Evolutionary conservation across 1,139 yeast genomes (phyloP).

Genomic region (Tardiomyces blankii): DNA sequence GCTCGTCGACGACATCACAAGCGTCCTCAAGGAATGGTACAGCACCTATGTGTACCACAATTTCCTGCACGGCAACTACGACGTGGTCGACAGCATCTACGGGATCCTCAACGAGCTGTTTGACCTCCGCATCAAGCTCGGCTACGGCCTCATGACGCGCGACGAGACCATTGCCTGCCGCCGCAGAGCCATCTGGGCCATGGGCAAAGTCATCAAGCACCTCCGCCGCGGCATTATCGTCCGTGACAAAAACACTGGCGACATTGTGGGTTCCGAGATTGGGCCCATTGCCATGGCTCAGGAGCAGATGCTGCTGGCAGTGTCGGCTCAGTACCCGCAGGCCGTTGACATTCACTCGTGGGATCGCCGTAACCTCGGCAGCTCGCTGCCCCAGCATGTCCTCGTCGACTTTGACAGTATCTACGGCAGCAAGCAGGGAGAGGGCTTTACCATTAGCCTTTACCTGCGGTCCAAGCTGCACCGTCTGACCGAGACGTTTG

Average conservation of each 20-base stretch:
- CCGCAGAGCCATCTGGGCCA: conserved; percentile 48
- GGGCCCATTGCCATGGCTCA: conserved; percentile 54
- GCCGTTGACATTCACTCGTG: conserved; percentile 18
- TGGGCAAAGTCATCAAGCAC: conserved; percentile 59
- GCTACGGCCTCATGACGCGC: conserved; percentile 45
- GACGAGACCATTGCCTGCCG: conserved; percentile 46
- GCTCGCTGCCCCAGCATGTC: conserved; percentile 55
- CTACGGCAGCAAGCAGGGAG: conserved; percentile 39
- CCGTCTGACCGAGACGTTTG: conserved; percentile 72
- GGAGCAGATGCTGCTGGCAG: conserved; percentile 59
- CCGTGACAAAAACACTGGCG: conserved; percentile 59
- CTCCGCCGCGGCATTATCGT: conserved; percentile 62
- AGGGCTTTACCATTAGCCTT: conserved; percentile 63
- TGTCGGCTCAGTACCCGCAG: conserved; percentile 56
- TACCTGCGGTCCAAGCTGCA: conserved; percentile 55
- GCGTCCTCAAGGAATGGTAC: conserved; percentile 25
- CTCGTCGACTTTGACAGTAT: conserved; percentile 73
- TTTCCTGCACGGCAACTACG: conserved; percentile 26
- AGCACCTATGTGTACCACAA: conserved; percentile 21
- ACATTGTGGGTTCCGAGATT: conserved; percentile 36
- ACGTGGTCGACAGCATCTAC: conserved; percentile 23
- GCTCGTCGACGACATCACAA: conserved; percentile 23
- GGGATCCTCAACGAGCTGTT: conserved; percentile 39
- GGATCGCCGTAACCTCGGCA: conserved; percentile 25
- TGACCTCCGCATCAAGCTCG: conserved; percentile 49